Evolutionary conservation across 768 basidiomycete genomes (phyloP).

Genomic region (Rubroboletus satanas): DNA sequence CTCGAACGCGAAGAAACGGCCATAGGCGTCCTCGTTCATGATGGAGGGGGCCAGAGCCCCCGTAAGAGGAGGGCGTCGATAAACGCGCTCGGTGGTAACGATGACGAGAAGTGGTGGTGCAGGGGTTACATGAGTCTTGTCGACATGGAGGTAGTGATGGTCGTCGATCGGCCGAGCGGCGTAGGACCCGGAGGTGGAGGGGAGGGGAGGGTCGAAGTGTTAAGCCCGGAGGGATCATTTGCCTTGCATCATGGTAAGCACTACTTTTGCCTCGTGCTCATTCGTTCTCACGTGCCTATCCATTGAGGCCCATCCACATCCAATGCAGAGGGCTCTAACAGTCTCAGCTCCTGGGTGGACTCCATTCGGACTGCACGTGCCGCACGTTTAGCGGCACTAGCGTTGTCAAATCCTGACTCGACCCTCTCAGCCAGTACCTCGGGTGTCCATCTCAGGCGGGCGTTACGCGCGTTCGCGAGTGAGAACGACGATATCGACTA

Average conservation of each 20-base stretch:
- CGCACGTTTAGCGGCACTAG: conserved; percentile 64
- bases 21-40: conserved; percentile 16
- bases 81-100: conserved; percentile 26
- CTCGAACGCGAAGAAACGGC: conserved; percentile 50
- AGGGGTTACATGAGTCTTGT: conserved; percentile 68
- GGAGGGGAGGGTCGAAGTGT: conserved; percentile 63
- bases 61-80: conserved; percentile 17
- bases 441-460: conserved; percentile 69
- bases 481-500: conserved; percentile 24
- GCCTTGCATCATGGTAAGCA: conserved; percentile 63
- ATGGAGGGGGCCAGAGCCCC: conserved; percentile 17
- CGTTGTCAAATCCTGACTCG: conserved; percentile 71
- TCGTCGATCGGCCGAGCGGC: conserved; percentile 26
- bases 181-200: conserved; percentile 22
- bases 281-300: neutral
- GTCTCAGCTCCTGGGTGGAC: conserved; percentile 58
- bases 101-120: conserved; percentile 69
- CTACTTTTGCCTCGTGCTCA: neutral
- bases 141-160: conserved; percentile 71
- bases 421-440: conserved; percentile 77
- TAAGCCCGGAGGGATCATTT: conserved; percentile 77
- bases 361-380: conserved; percentile 69
- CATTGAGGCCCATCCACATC: conserved; percentile 6
- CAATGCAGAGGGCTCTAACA: conserved; percentile 1
- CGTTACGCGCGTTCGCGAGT: conserved; percentile 69